Percentiles rank a stretch among this genome's conserved stretches.
Evolutionary conservation across 2,329 filamentous ascomycete genomes (phyloP).

Genomic region (Saccharata proteae): DNA sequence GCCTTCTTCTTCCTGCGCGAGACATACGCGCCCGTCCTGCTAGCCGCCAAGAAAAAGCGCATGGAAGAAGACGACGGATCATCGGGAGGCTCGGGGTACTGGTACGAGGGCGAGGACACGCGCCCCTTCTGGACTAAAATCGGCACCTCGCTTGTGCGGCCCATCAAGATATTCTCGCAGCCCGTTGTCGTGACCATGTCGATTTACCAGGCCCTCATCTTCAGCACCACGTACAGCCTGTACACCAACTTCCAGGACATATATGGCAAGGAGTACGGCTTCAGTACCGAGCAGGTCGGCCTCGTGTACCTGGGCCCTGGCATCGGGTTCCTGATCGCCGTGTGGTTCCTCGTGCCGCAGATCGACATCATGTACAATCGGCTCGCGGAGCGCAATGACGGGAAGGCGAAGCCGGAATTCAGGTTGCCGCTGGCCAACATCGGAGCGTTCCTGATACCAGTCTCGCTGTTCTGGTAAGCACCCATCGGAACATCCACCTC

Average conservation of each 20-base stretch:
- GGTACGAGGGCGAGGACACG: slow-evolving; percentile 31
- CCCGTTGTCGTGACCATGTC: slow-evolving; percentile 36
- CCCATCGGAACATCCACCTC: neutral
- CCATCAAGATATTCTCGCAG: slow-evolving; percentile 31
- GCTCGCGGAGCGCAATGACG: slow-evolving; percentile 28
- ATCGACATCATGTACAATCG: slow-evolving; percentile 37
- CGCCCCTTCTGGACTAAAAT: slow-evolving; percentile 26
- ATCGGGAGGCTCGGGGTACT: slow-evolving; percentile 24
- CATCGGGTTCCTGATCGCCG: slow-evolving; percentile 30
- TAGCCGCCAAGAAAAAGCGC: slow-evolving; percentile 12
- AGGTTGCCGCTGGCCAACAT: slow-evolving; percentile 35
- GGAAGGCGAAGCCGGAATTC: slow-evolving; percentile 30
- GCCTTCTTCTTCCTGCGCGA: slow-evolving; percentile 34
- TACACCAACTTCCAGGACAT: slow-evolving; percentile 39
- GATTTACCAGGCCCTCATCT: slow-evolving; percentile 34
- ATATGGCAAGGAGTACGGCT: slow-evolving; percentile 31
- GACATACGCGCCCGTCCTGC: slow-evolving; percentile 31
- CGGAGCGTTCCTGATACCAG: slow-evolving; percentile 30
- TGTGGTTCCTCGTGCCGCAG: slow-evolving; percentile 34
- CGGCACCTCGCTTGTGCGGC: slow-evolving; percentile 25
- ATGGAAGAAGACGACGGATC: slow-evolving; percentile 24
- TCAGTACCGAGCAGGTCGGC: slow-evolving; percentile 34
- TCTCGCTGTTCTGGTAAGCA: slow-evolving; percentile 30
- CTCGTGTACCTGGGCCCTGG: slow-evolving; percentile 34
- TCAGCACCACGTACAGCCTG: slow-evolving; percentile 36